Conservation (phyloP, 306 rosid species). For the Rosa persica region DNA sequence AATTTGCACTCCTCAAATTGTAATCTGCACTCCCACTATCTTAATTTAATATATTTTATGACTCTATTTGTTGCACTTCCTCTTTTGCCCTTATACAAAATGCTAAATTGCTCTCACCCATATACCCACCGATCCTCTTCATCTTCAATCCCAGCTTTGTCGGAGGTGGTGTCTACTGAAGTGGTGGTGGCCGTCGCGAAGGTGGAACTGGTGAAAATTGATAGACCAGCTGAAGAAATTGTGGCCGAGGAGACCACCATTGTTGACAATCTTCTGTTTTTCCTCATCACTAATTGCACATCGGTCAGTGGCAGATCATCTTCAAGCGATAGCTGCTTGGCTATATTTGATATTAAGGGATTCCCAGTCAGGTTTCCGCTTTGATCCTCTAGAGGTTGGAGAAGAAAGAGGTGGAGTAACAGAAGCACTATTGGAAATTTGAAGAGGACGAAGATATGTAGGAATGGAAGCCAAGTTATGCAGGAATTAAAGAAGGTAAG, state of each 20-base stretch:
- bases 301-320: constrained; percentile 86
- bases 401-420: constrained; percentile 96
- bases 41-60: too few relatives aligned
- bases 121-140: too few relatives aligned
- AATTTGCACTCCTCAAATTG: too few relatives aligned
- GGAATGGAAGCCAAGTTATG: constrained; percentile 77
- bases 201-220: too few relatives aligned
- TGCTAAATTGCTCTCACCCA: too few relatives aligned
- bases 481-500: constrained; percentile 81
- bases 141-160: too few relatives aligned
- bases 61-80: too few relatives aligned
- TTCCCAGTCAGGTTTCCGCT: constrained; percentile 77
- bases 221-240: too few relatives aligned
- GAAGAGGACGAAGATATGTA: constrained; percentile 74
- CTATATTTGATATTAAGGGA: constrained; percentile 63
- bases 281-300: constrained; percentile 93
- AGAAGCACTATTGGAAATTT: constrained; percentile 90
- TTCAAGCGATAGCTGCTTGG: constrained; percentile 81
- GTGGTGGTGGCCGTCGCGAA: too few relatives aligned
- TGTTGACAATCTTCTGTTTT: constrained; percentile 72
- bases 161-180: too few relatives aligned
- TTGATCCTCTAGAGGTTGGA: constrained; percentile 76
- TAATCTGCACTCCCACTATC: too few relatives aligned
- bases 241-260: not conserved
- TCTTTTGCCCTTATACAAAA: too few relatives aligned